These are phyloP conservation scores for Pseudogymnoascus pannorum DNA, from an alignment of 2,329 filamentous ascomycete genomes.

Conservation along the genomic window DNA sequence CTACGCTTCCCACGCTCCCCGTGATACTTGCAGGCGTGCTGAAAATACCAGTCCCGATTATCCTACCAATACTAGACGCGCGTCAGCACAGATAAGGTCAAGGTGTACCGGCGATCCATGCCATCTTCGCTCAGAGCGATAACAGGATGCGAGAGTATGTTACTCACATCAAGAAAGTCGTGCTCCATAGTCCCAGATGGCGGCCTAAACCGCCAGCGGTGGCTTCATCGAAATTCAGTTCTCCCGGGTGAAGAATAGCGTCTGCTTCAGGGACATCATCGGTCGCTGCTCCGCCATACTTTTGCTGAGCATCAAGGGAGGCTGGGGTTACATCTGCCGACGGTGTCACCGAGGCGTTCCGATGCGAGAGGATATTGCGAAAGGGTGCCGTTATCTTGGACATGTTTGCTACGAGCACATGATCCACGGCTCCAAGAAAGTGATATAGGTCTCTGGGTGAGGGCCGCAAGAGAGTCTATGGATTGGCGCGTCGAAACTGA, in stretches of 20 bases:
- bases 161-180: conserved; percentile 17
- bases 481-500: neutral
- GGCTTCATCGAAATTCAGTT: conserved; percentile 17
- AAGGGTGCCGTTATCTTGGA: neutral
- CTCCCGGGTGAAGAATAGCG: conserved; percentile 4
- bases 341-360: neutral
- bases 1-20: conserved; percentile 44
- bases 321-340: neutral
- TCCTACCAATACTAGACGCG: conserved; percentile 25
- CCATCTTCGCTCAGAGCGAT: neutral
- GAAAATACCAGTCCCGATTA: conserved; percentile 54
- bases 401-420: neutral
- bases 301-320: neutral
- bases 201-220: conserved; percentile 16
- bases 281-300: neutral
- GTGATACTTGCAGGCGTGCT: conserved; percentile 49
- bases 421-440: neutral
- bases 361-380: neutral
- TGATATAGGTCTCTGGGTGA: neutral
- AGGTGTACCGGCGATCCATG: neutral
- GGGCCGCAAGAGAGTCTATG: neutral
- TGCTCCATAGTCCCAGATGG: conserved; percentile 17
- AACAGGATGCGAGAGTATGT: neutral
- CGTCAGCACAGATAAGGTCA: neutral
- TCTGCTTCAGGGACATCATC: neutral